Evolutionary conservation across 2,329 filamentous ascomycete species (phyloP).

Genomic region (Tolypocladium paradoxum): DNA sequence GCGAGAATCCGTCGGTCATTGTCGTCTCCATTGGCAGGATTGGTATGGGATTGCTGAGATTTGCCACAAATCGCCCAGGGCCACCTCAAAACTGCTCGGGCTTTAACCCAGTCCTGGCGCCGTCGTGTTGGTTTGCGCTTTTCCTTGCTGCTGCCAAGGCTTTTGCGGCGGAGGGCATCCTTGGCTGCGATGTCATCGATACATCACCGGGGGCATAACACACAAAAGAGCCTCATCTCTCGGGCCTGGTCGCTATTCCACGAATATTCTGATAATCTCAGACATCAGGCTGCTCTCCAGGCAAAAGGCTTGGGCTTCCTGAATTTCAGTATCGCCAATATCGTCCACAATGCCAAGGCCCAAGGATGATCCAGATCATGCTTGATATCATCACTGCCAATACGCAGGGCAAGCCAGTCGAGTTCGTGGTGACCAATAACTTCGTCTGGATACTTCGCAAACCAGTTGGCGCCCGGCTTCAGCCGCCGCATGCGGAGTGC

Average conservation of each 20-base stretch:
- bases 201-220: neutral
- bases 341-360: neutral
- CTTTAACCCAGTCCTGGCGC: neutral
- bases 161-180: neutral
- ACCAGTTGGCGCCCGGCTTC: neutral
- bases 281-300: neutral
- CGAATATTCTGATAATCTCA: neutral
- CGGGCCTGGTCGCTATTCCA: neutral
- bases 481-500: neutral
- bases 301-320: neutral
- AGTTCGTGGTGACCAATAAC: neutral
- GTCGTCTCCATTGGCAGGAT: neutral
- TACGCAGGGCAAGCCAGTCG: neutral
- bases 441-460: neutral
- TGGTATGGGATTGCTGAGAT: neutral
- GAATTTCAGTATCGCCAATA: neutral
- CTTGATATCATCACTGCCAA: neutral
- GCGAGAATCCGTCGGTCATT: no score
- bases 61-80: neutral
- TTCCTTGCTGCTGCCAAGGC: neutral
- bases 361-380: neutral
- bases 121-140: neutral
- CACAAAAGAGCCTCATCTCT: neutral
- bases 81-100: neutral
- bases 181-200: neutral